Conservation (phyloP, 169 alveolate genomes). For the Plasmodium sp. region DNA sequence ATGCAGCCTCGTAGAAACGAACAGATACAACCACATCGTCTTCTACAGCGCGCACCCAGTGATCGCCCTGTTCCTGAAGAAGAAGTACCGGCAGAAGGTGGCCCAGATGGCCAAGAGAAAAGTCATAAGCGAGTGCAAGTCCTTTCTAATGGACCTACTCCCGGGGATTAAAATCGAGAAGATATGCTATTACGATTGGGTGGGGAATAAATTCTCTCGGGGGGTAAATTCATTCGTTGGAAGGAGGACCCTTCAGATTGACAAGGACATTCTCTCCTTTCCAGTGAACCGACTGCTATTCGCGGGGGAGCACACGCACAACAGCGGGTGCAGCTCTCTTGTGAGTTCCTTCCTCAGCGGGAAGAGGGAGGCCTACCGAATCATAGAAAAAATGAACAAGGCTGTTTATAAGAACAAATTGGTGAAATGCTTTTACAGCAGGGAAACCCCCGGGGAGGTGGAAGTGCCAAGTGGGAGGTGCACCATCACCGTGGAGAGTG, state of each 20-base stretch:
- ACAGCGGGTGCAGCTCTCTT: slow-evolving; percentile 2
- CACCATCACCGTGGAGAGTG: background rate
- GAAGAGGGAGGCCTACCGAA: slow-evolving; percentile 64
- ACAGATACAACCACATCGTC: slow-evolving; percentile 32
- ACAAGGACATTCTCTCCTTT: slow-evolving; percentile 52
- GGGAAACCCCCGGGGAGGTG: background rate
- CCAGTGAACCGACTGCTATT: slow-evolving; percentile 51
- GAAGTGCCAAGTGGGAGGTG: background rate
- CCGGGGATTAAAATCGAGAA: slow-evolving; percentile 34
- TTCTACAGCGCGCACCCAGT: slow-evolving; percentile 52
- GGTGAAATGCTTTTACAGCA: slow-evolving; percentile 31
- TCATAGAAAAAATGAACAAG: slow-evolving; percentile 50
- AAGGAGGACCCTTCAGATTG: slow-evolving; percentile 26
- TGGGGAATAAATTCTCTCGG: slow-evolving; percentile 26
- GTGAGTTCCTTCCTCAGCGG: slow-evolving; percentile 56
- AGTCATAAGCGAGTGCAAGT: background rate
- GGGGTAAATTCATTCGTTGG: slow-evolving; percentile 24
- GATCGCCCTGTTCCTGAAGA: slow-evolving; percentile 17
- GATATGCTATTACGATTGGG: slow-evolving; percentile 59
- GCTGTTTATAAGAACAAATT: slow-evolving; percentile 24
- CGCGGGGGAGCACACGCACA: slow-evolving; percentile 70
- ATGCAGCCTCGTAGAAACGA: background rate
- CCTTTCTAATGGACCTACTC: slow-evolving; percentile 6
- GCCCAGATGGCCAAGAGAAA: background rate
- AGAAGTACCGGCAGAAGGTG: background rate